Evolutionary conservation across 1,139 yeast genomes (phyloP).

Genomic region (Scheffersomyces insectosa): DNA sequence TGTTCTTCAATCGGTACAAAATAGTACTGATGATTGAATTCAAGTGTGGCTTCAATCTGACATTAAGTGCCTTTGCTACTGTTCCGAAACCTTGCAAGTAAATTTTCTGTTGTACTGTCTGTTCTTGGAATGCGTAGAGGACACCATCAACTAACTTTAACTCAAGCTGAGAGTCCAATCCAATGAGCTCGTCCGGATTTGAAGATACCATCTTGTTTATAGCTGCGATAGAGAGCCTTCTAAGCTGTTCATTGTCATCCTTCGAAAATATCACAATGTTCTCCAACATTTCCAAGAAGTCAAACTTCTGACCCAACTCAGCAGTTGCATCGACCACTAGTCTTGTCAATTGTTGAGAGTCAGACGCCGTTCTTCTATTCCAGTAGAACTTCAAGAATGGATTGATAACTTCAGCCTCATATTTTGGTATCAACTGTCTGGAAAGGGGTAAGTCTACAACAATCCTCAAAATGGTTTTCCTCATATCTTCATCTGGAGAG

Average conservation of each 20-base stretch:
- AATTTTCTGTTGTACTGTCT: conserved; percentile 52
- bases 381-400: conserved; percentile 76
- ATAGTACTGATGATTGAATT: conserved; percentile 74
- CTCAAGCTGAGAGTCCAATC: conserved; percentile 49
- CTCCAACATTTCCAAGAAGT: conserved; percentile 62
- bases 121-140: conserved; percentile 83
- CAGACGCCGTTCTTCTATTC: conserved; percentile 70
- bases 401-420: conserved; percentile 48
- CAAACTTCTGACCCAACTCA: conserved; percentile 66
- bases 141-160: conserved; percentile 77
- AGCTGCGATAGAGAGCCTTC: conserved; percentile 79
- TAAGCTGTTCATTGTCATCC: conserved; percentile 79
- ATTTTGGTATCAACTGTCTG: conserved; percentile 28
- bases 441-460: conserved; percentile 35
- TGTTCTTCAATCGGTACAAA: conserved; percentile 72
- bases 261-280: conserved; percentile 60
- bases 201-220: conserved; percentile 35
- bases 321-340: conserved; percentile 76
- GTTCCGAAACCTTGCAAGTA: conserved; percentile 68
- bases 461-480: conserved; percentile 60
- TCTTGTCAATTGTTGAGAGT: conserved; percentile 44
- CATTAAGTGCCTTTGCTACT: conserved; percentile 66
- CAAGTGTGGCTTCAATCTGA: conserved; percentile 70
- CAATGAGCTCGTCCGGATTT: conserved; percentile 36
- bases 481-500: conserved; percentile 91